Evolutionary conservation across 441 rosid species (phyloP).

Genomic region (Bruguiera hainesii): DNA sequence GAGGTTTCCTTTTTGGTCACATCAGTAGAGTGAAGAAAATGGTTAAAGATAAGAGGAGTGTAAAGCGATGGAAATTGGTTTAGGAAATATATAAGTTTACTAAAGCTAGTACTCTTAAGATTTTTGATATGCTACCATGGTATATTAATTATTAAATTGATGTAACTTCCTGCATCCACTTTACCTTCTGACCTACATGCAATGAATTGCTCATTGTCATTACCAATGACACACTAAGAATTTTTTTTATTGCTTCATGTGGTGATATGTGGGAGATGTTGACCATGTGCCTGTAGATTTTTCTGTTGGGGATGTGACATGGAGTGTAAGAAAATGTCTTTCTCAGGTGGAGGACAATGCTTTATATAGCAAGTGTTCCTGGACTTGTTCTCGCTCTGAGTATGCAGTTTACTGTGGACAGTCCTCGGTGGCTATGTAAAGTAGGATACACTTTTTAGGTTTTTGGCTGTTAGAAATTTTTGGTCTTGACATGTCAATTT

Average conservation of each 20-base stretch:
- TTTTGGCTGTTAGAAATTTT: conserved; percentile 11
- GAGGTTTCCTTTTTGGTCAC: neutral
- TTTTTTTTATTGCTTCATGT: no score
- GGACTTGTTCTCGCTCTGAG: conserved; percentile 57
- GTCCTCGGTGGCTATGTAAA: conserved; percentile 85
- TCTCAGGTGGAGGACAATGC: conserved; percentile 79
- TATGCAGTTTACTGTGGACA: conserved; percentile 78
- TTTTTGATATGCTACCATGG: no score
- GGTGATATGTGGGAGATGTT: neutral
- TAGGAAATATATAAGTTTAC: neutral
- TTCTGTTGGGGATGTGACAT: neutral
- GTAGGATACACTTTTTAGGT: conserved; percentile 32
- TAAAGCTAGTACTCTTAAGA: neutral
- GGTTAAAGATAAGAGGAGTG: neutral
- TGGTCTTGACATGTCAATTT: conserved; percentile 14
- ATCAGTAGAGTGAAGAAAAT: neutral
- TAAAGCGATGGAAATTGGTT: neutral
- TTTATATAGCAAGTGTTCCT: conserved; percentile 57
- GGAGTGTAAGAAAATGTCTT: conserved; percentile 14
- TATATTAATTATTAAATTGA: no score
- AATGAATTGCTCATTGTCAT: neutral
- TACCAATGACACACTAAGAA: no score
- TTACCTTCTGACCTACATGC: neutral
- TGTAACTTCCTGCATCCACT: neutral
- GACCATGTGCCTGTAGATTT: neutral